phyloP scores from a whole-genome alignment of 2,329 filamentous ascomycete species.

The Penicillium fuscoglaucum region DNA sequence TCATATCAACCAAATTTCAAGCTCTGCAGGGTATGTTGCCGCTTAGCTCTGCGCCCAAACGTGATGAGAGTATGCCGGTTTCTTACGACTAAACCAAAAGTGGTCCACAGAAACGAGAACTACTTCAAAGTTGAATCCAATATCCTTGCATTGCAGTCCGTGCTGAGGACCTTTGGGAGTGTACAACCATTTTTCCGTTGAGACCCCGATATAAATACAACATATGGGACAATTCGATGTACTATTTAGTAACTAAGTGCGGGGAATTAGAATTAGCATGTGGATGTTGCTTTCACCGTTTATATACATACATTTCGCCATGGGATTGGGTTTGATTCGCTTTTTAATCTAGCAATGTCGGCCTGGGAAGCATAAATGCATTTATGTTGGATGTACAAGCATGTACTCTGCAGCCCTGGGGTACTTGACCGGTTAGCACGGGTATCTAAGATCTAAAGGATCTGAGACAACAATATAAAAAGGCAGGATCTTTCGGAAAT shows the following conservation, averaged over 20 bases:
- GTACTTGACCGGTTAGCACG: background rate
- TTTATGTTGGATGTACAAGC: background rate
- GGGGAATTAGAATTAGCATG: background rate
- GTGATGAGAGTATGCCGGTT: background rate
- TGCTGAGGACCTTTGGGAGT: background rate
- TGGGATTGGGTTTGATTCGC: background rate
- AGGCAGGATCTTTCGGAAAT: background rate
- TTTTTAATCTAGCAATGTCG: background rate
- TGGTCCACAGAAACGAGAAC: background rate
- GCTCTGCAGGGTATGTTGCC: background rate
- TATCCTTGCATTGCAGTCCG: background rate
- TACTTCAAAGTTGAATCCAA: background rate
- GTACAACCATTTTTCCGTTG: background rate
- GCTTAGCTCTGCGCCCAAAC: background rate
- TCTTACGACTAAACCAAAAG: background rate
- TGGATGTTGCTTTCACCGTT: background rate
- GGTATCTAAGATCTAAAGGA: background rate
- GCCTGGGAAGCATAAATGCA: background rate
- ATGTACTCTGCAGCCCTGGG: background rate
- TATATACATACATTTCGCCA: background rate
- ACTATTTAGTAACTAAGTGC: background rate
- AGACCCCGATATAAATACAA: background rate
- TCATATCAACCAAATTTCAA: background rate
- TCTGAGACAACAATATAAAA: constrained; percentile 2
- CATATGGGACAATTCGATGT: background rate